phyloP scores from a whole-genome alignment of 176 grass and related monocot species.

The Dactylis glomerata region DNA sequence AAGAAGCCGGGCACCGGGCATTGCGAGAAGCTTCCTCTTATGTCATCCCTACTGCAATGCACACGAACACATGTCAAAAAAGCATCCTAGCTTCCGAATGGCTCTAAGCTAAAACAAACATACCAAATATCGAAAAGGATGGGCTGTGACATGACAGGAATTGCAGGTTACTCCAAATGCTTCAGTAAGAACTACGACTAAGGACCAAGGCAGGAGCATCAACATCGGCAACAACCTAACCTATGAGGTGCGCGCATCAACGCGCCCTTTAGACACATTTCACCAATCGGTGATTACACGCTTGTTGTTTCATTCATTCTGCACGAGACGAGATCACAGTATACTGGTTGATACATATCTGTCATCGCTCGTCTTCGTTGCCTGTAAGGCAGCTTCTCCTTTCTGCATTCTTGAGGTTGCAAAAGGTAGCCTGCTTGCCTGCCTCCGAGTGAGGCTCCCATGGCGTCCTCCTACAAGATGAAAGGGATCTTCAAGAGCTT shows the following conservation, averaged over 20 bases:
- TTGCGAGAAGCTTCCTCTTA: background rate
- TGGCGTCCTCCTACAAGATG: slow-evolving; percentile 58
- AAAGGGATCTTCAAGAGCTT: slow-evolving; percentile 79
- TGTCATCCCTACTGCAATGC: background rate
- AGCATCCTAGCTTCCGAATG: background rate
- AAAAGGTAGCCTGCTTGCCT: background rate
- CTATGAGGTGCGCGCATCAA: background rate
- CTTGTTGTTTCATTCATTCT: background rate
- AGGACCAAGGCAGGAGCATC: background rate
- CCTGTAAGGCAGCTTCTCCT: background rate
- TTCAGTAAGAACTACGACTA: background rate
- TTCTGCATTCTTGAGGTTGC: background rate
- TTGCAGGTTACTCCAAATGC: background rate
- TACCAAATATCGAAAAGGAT: background rate
- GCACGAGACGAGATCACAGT: background rate
- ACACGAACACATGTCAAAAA: background rate
- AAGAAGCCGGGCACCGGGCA: background rate
- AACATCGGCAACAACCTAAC: background rate
- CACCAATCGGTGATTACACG: background rate
- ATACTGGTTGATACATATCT: background rate
- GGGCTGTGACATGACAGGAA: background rate
- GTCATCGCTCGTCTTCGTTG: background rate
- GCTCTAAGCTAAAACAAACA: background rate
- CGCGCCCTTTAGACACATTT: background rate
- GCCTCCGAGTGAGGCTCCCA: background rate